phyloP scores from a whole-genome alignment of 192 early-diverging fungal species.

The Funneliformis geosporum region DNA sequence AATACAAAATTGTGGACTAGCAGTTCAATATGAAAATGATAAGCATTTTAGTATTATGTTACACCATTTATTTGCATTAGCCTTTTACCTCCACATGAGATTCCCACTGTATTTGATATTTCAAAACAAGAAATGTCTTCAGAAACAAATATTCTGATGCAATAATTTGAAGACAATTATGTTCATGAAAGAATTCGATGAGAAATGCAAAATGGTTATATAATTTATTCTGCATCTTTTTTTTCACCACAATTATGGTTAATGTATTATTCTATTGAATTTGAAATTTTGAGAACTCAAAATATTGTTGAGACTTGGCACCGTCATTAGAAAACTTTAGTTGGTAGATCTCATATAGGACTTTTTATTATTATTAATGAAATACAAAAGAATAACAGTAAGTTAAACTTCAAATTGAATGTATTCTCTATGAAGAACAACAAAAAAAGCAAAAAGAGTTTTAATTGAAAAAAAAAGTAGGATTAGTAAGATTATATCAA shows the following conservation, averaged over 20 bases:
- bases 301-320: slow-evolving; percentile 8
- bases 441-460: neutral
- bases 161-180: slow-evolving; percentile 15
- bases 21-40: neutral
- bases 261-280: neutral
- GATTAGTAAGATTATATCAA: neutral
- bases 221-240: no score
- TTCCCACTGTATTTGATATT: neutral
- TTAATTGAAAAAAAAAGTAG: neutral
- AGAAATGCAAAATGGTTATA: no score
- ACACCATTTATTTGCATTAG: neutral
- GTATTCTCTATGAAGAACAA: neutral
- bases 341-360: neutral
- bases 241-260: neutral
- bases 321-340: neutral
- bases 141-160: neutral
- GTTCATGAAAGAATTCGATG: no score
- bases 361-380: slow-evolving; percentile 3
- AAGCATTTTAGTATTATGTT: neutral
- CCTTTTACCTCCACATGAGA: neutral
- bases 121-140: neutral
- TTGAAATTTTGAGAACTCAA: neutral
- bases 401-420: neutral
- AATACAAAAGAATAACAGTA: neutral
- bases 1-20: neutral